Base-by-base conservation (phyloP, 2,329 filamentous ascomycete species). In the Aspergillus piperis region DNA sequence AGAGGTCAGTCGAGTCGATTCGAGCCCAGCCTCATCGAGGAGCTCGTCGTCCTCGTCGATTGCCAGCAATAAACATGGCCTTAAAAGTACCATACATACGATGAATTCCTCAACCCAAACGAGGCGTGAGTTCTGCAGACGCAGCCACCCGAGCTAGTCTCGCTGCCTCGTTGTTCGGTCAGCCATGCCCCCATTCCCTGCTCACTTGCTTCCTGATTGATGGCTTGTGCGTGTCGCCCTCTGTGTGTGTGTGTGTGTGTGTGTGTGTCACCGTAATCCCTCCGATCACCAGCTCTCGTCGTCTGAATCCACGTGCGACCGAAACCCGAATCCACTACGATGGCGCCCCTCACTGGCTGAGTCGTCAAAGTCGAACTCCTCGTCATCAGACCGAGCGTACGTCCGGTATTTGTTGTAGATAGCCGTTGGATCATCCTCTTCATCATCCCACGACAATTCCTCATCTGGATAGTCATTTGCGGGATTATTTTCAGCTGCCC, bases 381-480 rank as follows among this genome's bases (percentile, higher is more conserved):
- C 79, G 53, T 81, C 75, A 57, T 81, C 80, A 15, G 78, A 81
- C 38, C 68, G 68, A 21, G 64, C 70, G 44, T 74, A 73, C 57
- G 70, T 68, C 53, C 77, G 73, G 62, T 80, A 81, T 55, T 74
- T 72, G 58, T 71, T 70, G 60, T 77, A 77, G 17, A 73, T 68
- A n/a, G 75, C 71, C 41, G 70, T 66, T 1, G 70, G 71, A 54
- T 78, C 73, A 48, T 77, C 77, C 50, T 74, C 76, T 50, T 82
- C 79, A 51, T 82, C 80, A n/a, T 78, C 77, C 42, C 77, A 78
- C 5, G 76, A 78, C 32, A 81, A 70, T 54, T 82, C 80, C 60
- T 82, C 80, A 58, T 82, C 80, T 0, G 80, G 80, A 64, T 82
- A 82, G 62, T 82, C 80, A 66, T 82, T 82, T 51, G 78, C 77